Base-by-base conservation (phyloP, 495 filamentous ascomycete genomes). In the Penicillium verhagenii region DNA sequence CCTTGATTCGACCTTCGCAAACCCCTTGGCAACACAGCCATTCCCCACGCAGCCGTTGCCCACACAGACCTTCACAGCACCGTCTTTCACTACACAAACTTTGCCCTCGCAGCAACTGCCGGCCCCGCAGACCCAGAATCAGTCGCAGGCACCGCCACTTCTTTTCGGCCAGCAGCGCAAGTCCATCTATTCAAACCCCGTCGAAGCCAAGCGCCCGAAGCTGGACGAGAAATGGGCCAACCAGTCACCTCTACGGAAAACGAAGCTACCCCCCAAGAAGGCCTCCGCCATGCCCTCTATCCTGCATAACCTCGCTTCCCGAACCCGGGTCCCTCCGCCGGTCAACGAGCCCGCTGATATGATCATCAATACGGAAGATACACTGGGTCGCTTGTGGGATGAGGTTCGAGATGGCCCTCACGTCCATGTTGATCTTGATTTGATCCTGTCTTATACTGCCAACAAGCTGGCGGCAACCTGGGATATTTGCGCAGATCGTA, bases 391-490 rank as follows among this genome's bases (percentile, higher is more conserved):
- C 14, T 63, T 86, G 47, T 85, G 83, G 49, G 77, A 86, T 31
- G 82, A 84, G 54, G 79, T 79, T 2, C 72, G 78, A 18, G 76
- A 77, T 26, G 66, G 76, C 9, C 72, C 77, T 23, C 77, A 82
- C 21, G 74, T 80, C 29, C 76, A 82, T 26, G 71, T 80, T 37
- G 78, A 78, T 57, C 63, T 87, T 25, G 77, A 83, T 26, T 72
- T 72, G 24, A 72, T 79, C 7, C 66, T 90, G 33, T 76, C 82
- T 10, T 73, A 79, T 2, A 76, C 82, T 19, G 76, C 82, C 13
- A 71, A 77, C 33, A 72, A 77, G 48, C 76, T 91, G 38, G 67
- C 77, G 3, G 64, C 71, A 13, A 73, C 85, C 4, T 92, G 89
- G 89, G 72, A 75, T 47, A 65, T 67, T 10, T 74, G 79, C 49